A percentile compares a stretch with the other conserved stretches of the same genome.
phyloP scores from a whole-genome alignment of 1,284 basidiomycete genomes.

The Thecaphora thlaspeos region DNA sequence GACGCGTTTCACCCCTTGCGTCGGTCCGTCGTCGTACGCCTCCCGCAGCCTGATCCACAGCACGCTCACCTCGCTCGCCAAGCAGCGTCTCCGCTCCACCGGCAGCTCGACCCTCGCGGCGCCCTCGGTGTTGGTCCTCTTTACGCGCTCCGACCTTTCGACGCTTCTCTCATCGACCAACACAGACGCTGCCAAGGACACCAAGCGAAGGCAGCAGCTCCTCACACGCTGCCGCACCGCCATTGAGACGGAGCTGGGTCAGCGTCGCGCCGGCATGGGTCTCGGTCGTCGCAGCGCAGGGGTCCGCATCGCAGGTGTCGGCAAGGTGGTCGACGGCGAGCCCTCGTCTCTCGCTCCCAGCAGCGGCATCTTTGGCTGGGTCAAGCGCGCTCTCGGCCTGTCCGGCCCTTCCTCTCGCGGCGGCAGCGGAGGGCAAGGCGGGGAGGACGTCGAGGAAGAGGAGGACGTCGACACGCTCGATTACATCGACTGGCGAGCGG shows the following conservation, averaged over 20 bases:
- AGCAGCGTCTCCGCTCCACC: conserved; percentile 8
- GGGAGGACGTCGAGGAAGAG: conserved; percentile 33
- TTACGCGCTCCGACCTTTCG: conserved; percentile 51
- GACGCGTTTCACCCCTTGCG: too few species aligned
- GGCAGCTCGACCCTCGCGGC: conserved; percentile 8
- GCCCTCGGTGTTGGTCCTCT: conserved; percentile 44
- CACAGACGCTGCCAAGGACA: conserved; percentile 31
- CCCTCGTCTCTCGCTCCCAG: conserved; percentile 1
- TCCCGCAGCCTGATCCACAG: conserved; percentile 32
- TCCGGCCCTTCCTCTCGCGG: background rate
- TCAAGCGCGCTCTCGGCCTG: conserved; percentile 24
- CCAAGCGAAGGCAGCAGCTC: conserved; percentile 44
- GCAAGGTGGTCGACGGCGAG: conserved; percentile 31
- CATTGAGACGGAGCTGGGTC: conserved; percentile 41
- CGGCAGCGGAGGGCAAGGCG: conserved; percentile 6
- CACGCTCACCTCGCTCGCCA: conserved; percentile 37
- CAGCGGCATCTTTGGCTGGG: conserved; percentile 31
- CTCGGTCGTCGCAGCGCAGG: conserved; percentile 21
- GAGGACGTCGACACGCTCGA: conserved; percentile 43
- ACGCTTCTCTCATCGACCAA: conserved; percentile 41
- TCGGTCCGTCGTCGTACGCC: too few species aligned
- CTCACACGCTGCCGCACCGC: conserved; percentile 46
- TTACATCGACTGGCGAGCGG: conserved; percentile 39
- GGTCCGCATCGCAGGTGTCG: conserved; percentile 50
- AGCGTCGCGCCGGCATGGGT: conserved; percentile 42